A percentile compares a stretch with the other conserved stretches of the same genome.
Conservation (phyloP, 352 stramenopile species). For the Elongisporangium anandrum region DNA sequence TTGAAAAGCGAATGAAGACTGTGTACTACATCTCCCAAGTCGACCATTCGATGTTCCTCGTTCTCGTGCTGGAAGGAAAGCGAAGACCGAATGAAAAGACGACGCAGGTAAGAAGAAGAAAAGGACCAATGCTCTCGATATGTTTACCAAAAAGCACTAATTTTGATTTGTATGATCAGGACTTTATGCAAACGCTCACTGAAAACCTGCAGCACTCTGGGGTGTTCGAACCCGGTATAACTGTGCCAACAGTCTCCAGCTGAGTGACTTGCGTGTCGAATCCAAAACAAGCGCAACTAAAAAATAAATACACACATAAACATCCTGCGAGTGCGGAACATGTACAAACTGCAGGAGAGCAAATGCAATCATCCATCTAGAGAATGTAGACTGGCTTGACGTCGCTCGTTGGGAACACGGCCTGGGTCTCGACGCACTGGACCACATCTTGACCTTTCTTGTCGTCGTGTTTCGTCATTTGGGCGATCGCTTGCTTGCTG, state of each 20-base stretch:
- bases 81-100: slow-evolving; percentile 67
- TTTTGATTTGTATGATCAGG: slow-evolving; percentile 23
- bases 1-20: slow-evolving; percentile 57
- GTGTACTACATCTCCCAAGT: slow-evolving; percentile 76
- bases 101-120: slow-evolving; percentile 38
- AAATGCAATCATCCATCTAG: slow-evolving; percentile 14
- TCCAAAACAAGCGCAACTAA: neutral
- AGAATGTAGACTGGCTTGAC: slow-evolving; percentile 80
- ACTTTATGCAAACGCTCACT: slow-evolving; percentile 81
- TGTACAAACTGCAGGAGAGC: slow-evolving; percentile 6
- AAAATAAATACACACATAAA: slow-evolving; percentile 2
- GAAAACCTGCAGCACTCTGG: slow-evolving; percentile 71
- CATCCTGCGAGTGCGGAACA: slow-evolving; percentile 6
- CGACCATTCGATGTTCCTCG: slow-evolving; percentile 69
- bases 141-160: slow-evolving; percentile 1
- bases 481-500: slow-evolving; percentile 67
- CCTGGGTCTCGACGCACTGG: slow-evolving; percentile 69
- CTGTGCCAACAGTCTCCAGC: neutral
- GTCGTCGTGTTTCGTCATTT: slow-evolving; percentile 28
- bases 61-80: slow-evolving; percentile 67
- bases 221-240: slow-evolving; percentile 39
- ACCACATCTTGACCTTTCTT: slow-evolving; percentile 42
- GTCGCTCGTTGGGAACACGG: slow-evolving; percentile 52
- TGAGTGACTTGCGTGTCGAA: neutral
- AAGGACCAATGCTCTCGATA: neutral